These are phyloP conservation scores for Candida maesae DNA, from an alignment of 805 yeast species.

Conservation along the genomic window DNA sequence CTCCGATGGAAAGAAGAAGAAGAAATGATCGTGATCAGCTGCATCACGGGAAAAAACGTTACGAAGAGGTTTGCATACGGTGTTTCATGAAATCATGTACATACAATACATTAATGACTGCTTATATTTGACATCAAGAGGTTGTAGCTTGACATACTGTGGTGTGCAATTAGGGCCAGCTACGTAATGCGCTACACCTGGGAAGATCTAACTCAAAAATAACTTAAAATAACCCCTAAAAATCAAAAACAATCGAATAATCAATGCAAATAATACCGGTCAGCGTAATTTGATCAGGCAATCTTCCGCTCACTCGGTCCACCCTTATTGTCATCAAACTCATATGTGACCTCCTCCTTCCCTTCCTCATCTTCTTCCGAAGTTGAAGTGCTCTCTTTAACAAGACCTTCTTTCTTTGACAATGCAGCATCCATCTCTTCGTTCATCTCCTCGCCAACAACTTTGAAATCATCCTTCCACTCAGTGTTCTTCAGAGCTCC, in stretches of 20 bases:
- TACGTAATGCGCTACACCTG: no score
- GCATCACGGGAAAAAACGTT: no score
- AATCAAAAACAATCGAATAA: no score
- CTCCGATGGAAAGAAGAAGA: constrained; percentile 39
- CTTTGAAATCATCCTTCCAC: constrained; percentile 18
- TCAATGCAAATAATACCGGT: no score
- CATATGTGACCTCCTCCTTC: constrained; percentile 1
- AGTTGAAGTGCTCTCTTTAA: not conserved
- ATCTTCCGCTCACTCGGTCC: constrained; percentile 5
- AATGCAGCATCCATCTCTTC: constrained; percentile 1
- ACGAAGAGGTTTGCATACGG: not conserved
- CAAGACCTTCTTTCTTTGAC: not conserved
- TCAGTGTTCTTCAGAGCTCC: constrained; percentile 17
- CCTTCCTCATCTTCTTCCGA: constrained; percentile 6
- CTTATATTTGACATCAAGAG: no score
- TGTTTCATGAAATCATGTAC: constrained; percentile 1
- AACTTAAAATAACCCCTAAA: no score
- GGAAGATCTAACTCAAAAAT: no score
- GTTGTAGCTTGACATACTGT: no score
- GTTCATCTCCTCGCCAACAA: constrained; percentile 16
- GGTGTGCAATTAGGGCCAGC: no score
- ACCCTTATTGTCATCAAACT: constrained; percentile 8
- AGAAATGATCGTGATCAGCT: constrained; percentile 21
- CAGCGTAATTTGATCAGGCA: no score
- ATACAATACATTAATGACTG: constrained; percentile 1